Conservation (phyloP, 139 green algal species). For the Ettlia oleoabundans region DNA sequence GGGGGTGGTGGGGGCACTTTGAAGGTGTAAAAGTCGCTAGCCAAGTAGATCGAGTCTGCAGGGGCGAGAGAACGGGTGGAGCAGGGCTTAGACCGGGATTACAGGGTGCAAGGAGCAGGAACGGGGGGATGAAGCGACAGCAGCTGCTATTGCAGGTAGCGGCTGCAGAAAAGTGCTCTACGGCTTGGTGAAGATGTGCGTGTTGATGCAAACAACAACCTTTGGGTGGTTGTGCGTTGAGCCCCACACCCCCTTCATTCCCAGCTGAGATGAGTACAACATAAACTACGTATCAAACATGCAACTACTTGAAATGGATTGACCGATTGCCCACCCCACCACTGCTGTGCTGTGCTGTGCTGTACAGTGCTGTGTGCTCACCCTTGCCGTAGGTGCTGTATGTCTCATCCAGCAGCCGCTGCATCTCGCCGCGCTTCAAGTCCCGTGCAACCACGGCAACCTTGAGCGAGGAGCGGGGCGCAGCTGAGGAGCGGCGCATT, state of each 20-base stretch:
- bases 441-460: background rate
- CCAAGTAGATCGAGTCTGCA: conserved; percentile 27
- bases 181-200: too few relatives aligned
- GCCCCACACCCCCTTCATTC: too few relatives aligned
- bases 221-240: too few relatives aligned
- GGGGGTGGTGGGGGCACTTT: background rate
- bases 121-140: background rate
- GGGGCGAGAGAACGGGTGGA: background rate
- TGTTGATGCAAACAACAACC: too few relatives aligned
- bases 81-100: background rate
- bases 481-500: background rate
- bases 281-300: too few relatives aligned
- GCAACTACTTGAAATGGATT: too few relatives aligned
- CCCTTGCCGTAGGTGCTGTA: background rate
- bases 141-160: too few relatives aligned
- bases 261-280: too few relatives aligned
- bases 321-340: background rate
- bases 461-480: background rate
- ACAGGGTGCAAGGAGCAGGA: background rate
- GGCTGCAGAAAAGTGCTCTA: too few relatives aligned
- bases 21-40: conserved; percentile 48
- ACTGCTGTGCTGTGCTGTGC: background rate
- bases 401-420: conserved; percentile 16
- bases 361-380: background rate
- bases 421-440: background rate